Base-by-base conservation (phyloP, 2,329 filamentous ascomycete genomes). In the Elsinoe arachidis region DNA sequence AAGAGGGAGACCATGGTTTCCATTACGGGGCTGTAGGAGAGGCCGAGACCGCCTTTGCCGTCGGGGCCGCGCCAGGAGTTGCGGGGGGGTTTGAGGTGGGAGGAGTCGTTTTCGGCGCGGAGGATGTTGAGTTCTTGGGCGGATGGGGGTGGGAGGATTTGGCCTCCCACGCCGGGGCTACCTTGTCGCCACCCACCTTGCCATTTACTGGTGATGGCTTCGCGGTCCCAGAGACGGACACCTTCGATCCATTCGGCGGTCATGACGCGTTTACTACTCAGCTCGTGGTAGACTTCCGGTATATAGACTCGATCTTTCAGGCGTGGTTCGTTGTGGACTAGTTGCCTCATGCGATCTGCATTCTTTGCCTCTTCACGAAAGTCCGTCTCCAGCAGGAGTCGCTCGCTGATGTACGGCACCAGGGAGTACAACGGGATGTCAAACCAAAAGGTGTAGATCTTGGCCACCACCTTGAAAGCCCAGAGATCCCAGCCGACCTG, bases 241-340 rank as follows among this genome's bases (percentile, higher is more conserved):
- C 93, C 93, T 72, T 99, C 93, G 59, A 99, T 95, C 93, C 93
- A 99, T 70, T 99, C 93, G 0, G 92, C 90, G 0, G 91, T 95
- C 76, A 99, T 86, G 51, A 99, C 84, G 37, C 93, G 81, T 67
- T 79, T 87, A 14, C 87, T 90, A 55, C 84, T 90, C 26, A 96
- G 80, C 60, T 96, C 90, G 3, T 84, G 78, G 69, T 95, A 92
- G 9, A 95, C 84, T 38, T 84, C 80, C 0, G 93, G 93, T 6
- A 99, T 85, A 69, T 97, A 96, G 1, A 97, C 91, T 33, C 90
- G 80, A 46, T 84, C 85, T 21, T 83, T 82, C 35, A 99, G 77
- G 23, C 86, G 79, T 19, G 87, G 84, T 69, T 97, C 93, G 17
- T 78, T 77, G 44, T 83, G 80, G 49, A 97, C 84, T 3, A 96